A percentile compares a stretch with the other conserved stretches of the same genome.
Conservation (phyloP, 2,329 filamentous ascomycete species). For the Phaeosphaeria sp. region DNA sequence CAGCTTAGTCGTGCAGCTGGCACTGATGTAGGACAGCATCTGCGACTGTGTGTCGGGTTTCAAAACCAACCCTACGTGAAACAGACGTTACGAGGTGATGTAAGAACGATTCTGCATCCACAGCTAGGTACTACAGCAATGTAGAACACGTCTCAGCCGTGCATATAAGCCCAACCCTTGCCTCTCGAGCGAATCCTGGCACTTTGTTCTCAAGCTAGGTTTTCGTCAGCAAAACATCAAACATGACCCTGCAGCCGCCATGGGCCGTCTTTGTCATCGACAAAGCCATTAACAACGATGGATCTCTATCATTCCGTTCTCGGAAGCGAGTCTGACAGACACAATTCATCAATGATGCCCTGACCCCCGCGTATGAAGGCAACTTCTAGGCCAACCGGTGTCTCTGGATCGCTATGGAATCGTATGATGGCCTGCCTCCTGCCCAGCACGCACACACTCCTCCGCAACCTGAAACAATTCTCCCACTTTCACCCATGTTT, state of each 20-base stretch:
- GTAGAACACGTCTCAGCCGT: not conserved
- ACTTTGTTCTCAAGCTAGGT: not conserved
- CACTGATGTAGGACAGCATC: not conserved
- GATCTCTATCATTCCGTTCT: not conserved
- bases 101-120: not conserved
- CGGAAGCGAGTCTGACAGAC: not conserved
- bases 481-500: slow-evolving; percentile 5
- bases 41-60: not conserved
- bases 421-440: slow-evolving; percentile 9
- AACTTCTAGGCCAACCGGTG: slow-evolving; percentile 2
- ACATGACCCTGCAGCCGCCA: slow-evolving; percentile 3
- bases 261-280: slow-evolving; percentile 14
- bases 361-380: slow-evolving; percentile 4
- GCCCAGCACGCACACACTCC: not conserved
- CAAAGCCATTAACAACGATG: slow-evolving; percentile 11
- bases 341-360: slow-evolving; percentile 8
- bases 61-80: not conserved
- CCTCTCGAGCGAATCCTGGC: not conserved
- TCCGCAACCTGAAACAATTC: not conserved
- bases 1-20: not conserved
- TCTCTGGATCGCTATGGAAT: slow-evolving; percentile 12
- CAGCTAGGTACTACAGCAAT: not conserved
- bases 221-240: not conserved
- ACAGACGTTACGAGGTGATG: not conserved
- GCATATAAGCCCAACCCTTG: not conserved